Percentiles rank a stretch among this genome's conserved stretches.
These are phyloP conservation scores for Tympanopsis confertula DNA, from an alignment of 2,329 filamentous ascomycete species.

Conservation along the genomic window DNA sequence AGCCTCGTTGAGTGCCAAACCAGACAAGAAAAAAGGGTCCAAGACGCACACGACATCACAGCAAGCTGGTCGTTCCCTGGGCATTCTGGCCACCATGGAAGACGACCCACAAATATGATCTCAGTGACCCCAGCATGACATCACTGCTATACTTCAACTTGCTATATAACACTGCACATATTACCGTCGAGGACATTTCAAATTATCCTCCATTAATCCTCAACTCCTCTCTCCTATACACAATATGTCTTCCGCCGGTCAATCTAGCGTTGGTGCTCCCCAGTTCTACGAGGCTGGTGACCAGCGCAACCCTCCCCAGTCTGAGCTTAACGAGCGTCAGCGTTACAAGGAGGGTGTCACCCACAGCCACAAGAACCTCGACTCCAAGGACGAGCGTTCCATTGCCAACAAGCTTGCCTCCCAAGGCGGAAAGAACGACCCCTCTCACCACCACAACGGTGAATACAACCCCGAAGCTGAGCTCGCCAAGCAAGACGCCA, in stretches of 20 bases:
- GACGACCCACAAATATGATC: slow-evolving; percentile 1
- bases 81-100: no score
- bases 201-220: background rate
- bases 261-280: slow-evolving; percentile 55
- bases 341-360: slow-evolving; percentile 63
- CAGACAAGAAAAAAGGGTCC: no score
- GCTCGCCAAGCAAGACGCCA: slow-evolving; percentile 25
- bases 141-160: background rate
- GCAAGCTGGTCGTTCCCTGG: no score
- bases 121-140: background rate
- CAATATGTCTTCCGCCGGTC: slow-evolving; percentile 16
- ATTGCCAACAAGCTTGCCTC: slow-evolving; percentile 28
- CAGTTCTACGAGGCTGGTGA: slow-evolving; percentile 66
- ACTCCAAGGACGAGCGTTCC: slow-evolving; percentile 45
- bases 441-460: slow-evolving; percentile 11
- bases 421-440: slow-evolving; percentile 12
- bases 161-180: background rate
- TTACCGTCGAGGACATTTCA: background rate
- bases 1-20: no score
- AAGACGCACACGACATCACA: no score
- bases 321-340: slow-evolving; percentile 34
- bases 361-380: slow-evolving; percentile 55
- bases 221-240: background rate
- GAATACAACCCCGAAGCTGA: slow-evolving; percentile 14
- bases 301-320: slow-evolving; percentile 53